phyloP scores from a whole-genome alignment of 345 rosid genomes.

The Dipteronia sinensis region DNA sequence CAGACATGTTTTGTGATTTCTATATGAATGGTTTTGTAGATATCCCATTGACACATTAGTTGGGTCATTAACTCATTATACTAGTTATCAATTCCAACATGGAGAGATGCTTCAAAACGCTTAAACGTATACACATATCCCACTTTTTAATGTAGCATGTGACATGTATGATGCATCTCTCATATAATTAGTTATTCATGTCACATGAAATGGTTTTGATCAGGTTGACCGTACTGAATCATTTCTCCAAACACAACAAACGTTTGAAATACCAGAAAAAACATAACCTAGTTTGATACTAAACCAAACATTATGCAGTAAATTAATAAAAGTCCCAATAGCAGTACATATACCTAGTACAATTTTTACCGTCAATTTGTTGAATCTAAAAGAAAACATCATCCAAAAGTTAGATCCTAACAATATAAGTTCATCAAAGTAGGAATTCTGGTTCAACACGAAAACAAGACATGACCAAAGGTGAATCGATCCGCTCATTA shows the following conservation, averaged over 20 bases:
- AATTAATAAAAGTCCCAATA: background rate
- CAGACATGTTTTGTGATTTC: background rate
- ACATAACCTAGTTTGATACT: background rate
- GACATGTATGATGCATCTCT: no score
- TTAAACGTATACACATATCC: no score
- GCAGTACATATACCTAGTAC: background rate
- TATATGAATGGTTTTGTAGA: no score
- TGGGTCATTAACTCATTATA: no score
- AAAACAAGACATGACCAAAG: constrained; percentile 24
- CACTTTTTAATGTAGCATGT: no score
- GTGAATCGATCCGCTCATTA: constrained; percentile 21
- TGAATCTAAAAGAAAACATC: constrained; percentile 7
- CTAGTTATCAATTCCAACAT: background rate
- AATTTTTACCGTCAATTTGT: background rate
- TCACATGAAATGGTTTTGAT: no score
- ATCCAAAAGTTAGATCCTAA: constrained; percentile 25
- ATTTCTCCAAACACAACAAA: no score
- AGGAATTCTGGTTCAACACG: constrained; percentile 23
- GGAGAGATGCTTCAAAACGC: no score
- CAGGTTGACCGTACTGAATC: no score
- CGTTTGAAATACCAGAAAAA: background rate
- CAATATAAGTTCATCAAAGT: constrained; percentile 22
- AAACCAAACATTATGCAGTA: background rate
- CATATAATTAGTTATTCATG: no score
- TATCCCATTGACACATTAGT: background rate